A percentile compares a stretch with the other conserved stretches of the same genome.
These are phyloP conservation scores for Pseudozyma tsukubaensis DNA, from an alignment of 1,284 basidiomycete species.

Conservation along the genomic window DNA sequence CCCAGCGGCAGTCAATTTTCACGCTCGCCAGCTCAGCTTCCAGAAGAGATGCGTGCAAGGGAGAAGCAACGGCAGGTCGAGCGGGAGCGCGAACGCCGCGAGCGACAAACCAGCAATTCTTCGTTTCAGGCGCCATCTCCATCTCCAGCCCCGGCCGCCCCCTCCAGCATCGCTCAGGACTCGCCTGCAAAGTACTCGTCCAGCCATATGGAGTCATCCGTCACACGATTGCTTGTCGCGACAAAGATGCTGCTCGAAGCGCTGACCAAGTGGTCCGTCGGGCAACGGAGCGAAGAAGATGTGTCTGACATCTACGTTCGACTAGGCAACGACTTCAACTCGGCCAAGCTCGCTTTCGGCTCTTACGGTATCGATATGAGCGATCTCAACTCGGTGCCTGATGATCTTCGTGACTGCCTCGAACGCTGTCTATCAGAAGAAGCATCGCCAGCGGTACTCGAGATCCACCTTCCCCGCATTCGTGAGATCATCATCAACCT, in stretches of 20 bases:
- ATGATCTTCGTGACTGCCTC: constrained; percentile 86
- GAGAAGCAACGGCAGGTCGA: constrained; percentile 47
- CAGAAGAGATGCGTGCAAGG: constrained; percentile 51
- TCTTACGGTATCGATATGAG: constrained; percentile 90
- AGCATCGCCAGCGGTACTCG: constrained; percentile 84
- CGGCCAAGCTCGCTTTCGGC: constrained; percentile 87
- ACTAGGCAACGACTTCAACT: constrained; percentile 96
- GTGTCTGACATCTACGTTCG: constrained; percentile 97
- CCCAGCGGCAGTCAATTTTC: constrained; percentile 21
- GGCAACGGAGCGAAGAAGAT: constrained; percentile 80
- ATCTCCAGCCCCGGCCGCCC: constrained; percentile 9
- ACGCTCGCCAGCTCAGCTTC: constrained; percentile 47
- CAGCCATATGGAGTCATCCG: constrained; percentile 82
- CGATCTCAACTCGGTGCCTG: constrained; percentile 87
- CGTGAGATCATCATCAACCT: constrained; percentile 92
- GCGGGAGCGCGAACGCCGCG: constrained; percentile 37
- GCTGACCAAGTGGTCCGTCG: constrained; percentile 76
- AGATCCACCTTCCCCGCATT: constrained; percentile 88
- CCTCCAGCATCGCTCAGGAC: constrained; percentile 17
- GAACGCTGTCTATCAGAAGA: constrained; percentile 92
- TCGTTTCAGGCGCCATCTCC: constrained; percentile 18
- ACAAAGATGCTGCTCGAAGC: constrained; percentile 94
- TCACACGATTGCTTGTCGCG: constrained; percentile 90
- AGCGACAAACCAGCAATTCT: constrained; percentile 42
- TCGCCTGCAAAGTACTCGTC: constrained; percentile 47